Conservation (phyloP, 2,329 filamentous ascomycete species). For the Calonectria leucothoes region DNA sequence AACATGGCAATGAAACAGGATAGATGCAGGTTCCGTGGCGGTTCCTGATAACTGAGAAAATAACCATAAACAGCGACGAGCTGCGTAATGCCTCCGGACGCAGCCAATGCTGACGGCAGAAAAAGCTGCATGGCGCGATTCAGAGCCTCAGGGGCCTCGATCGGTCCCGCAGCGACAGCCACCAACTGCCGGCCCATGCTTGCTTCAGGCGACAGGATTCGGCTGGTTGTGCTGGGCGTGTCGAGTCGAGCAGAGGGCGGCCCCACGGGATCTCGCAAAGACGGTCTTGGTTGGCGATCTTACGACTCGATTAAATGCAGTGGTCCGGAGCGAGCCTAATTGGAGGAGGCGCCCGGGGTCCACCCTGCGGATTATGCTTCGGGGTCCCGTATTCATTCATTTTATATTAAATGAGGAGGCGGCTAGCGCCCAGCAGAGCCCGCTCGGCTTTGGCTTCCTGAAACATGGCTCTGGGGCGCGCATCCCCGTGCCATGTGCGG, state of each 20-base stretch:
- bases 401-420: conserved; percentile 1
- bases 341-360: not conserved
- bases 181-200: not conserved
- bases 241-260: no score
- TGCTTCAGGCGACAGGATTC: not conserved
- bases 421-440: not conserved
- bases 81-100: not conserved
- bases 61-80: not conserved
- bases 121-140: not conserved
- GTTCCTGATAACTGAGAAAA: not conserved
- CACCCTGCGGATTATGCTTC: not conserved
- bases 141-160: not conserved
- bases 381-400: not conserved
- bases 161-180: not conserved
- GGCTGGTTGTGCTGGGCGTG: no score
- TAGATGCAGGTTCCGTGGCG: not conserved
- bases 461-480: not conserved
- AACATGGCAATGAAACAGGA: not conserved
- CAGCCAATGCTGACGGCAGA: not conserved
- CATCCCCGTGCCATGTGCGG: conserved; percentile 4
- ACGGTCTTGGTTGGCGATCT: not conserved
- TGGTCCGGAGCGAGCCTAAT: not conserved
- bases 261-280: not conserved
- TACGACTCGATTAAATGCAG: no score
- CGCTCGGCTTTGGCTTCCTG: not conserved